A percentile compares a stretch with the other conserved stretches of the same genome.
Evolutionary conservation across 768 basidiomycete genomes (phyloP).

Genomic region (Lanmaoa pseudosensibilis): DNA sequence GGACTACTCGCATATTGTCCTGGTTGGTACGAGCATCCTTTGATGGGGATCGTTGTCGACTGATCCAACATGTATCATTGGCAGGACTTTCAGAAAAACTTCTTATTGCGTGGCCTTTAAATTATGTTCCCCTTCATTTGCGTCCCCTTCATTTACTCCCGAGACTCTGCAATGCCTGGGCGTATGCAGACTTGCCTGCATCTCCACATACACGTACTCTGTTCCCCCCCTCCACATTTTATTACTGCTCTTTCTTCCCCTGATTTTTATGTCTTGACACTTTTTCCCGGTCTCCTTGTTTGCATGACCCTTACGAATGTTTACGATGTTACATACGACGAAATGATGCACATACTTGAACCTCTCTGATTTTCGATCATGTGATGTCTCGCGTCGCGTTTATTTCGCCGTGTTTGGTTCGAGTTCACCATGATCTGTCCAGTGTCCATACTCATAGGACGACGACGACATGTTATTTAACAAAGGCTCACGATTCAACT

Average conservation of each 20-base stretch:
- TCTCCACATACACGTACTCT: slow-evolving; percentile 1
- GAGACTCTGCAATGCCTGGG: slow-evolving; percentile 1
- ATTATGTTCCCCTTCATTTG: slow-evolving; percentile 17
- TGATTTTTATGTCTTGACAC: slow-evolving; percentile 12
- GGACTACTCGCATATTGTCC: slow-evolving; percentile 29
- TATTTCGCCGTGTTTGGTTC: slow-evolving; percentile 20
- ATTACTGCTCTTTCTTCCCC: slow-evolving; percentile 7
- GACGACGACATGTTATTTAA: slow-evolving; percentile 40
- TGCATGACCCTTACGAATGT: slow-evolving; percentile 27
- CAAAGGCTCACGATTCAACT: slow-evolving; percentile 41
- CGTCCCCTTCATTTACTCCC: slow-evolving; percentile 1
- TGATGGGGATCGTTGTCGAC: slow-evolving; percentile 13
- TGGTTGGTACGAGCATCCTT: slow-evolving; percentile 19
- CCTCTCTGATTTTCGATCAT: slow-evolving; percentile 28
- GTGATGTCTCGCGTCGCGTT: slow-evolving; percentile 23
- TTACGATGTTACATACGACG: slow-evolving; percentile 31
- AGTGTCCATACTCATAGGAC: background rate
- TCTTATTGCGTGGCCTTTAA: slow-evolving; percentile 24
- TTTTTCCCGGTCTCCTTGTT: slow-evolving; percentile 5
- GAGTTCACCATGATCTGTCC: too few relatives aligned
- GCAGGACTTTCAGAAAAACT: slow-evolving; percentile 23
- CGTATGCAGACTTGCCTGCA: background rate
- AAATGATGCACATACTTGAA: slow-evolving; percentile 24
- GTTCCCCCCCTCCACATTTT: background rate
- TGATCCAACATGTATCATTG: slow-evolving; percentile 16